These are phyloP conservation scores for Acanthamoeba royreba DNA, from an alignment of 208 protist genomes.

Conservation along the genomic window DNA sequence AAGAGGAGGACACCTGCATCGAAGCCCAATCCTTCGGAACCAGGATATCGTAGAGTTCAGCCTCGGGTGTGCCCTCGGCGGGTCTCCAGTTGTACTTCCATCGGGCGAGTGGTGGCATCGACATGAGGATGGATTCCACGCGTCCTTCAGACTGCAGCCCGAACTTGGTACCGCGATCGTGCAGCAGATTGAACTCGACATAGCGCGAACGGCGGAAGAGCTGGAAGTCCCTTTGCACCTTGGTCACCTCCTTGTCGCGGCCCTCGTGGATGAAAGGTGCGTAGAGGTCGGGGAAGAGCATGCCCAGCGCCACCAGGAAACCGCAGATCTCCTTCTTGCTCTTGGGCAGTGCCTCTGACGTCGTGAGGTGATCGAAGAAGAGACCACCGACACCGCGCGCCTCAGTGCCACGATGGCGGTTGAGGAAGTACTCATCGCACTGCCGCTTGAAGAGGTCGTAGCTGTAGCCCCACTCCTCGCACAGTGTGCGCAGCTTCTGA, in stretches of 20 bases:
- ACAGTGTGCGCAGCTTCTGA: constrained; percentile 64
- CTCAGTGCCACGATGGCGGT: constrained; percentile 79
- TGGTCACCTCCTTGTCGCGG: not conserved
- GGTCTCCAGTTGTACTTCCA: constrained; percentile 67
- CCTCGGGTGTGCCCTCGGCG: constrained; percentile 51
- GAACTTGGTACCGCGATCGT: constrained; percentile 85
- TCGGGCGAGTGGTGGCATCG: constrained; percentile 71
- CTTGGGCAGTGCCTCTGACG: not conserved
- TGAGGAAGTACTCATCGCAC: constrained; percentile 87
- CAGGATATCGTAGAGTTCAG: constrained; percentile 30
- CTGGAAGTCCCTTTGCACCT: constrained; percentile 79
- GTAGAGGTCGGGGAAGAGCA: constrained; percentile 78
- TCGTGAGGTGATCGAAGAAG: constrained; percentile 84
- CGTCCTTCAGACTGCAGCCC: constrained; percentile 84
- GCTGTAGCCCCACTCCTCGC: constrained; percentile 70
- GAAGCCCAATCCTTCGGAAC: not conserved
- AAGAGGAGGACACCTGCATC: too few species aligned
- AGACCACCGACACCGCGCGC: constrained; percentile 84
- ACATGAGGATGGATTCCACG: constrained; percentile 88
- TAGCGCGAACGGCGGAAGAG: constrained; percentile 83
- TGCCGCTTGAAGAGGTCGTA: constrained; percentile 82
- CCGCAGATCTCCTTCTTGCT: constrained; percentile 71
- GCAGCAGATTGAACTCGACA: constrained; percentile 83
- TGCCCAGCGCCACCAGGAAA: constrained; percentile 74
- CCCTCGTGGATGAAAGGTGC: constrained; percentile 76